phyloP scores from a whole-genome alignment of 2,329 filamentous ascomycete genomes.

The Pseudogymnoascus sp. region DNA sequence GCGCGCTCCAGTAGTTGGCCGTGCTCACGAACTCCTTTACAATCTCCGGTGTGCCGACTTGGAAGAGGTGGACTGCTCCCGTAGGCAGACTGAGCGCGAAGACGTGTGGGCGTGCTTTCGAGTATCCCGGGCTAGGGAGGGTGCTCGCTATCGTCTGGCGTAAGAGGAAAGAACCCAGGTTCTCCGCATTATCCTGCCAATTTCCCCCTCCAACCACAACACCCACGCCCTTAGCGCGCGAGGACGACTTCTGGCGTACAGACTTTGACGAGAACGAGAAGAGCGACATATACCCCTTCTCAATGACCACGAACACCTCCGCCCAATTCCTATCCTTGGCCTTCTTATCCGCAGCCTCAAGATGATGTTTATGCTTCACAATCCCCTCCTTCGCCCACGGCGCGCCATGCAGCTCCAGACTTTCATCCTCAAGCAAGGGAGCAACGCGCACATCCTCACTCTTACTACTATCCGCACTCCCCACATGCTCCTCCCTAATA shows the following conservation, averaged over 20 bases:
- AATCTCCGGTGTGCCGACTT: conserved; percentile 91
- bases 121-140: conserved; percentile 86
- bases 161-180: conserved; percentile 78
- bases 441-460: conserved; percentile 38
- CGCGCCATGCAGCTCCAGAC: conserved; percentile 81
- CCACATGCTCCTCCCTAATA: conserved; percentile 73
- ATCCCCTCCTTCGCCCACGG: conserved; percentile 98
- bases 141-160: no score
- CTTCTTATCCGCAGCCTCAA: conserved; percentile 83
- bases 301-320: conserved; percentile 91
- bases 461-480: conserved; percentile 33
- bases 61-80: conserved; percentile 95
- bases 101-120: conserved; percentile 79
- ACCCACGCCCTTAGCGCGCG: conserved; percentile 41
- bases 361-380: conserved; percentile 90
- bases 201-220: conserved; percentile 87
- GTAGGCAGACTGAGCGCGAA: conserved; percentile 90
- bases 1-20: conserved; percentile 95
- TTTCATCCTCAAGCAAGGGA: conserved; percentile 82
- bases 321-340: conserved; percentile 91
- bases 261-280: conserved; percentile 91
- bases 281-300: conserved; percentile 86
- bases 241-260: conserved; percentile 56
- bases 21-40: conserved; percentile 89
- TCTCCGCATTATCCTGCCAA: conserved; percentile 95